Evolutionary conservation across 805 yeast species (phyloP), one percentile per base, ranked within the genome.

Genomic region (Teunomyces funiuensis): DNA sequence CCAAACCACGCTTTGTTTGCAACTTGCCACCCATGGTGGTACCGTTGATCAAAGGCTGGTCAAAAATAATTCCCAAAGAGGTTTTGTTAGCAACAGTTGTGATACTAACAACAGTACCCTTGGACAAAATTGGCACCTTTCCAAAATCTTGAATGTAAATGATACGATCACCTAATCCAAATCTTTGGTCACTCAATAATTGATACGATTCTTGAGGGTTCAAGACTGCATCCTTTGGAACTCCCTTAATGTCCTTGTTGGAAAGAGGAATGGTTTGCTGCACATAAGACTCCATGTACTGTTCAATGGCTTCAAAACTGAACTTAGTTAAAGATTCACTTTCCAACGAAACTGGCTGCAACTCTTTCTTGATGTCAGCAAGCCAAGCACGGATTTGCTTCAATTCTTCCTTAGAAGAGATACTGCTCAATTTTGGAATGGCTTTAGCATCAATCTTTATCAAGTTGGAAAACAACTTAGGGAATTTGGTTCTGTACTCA

Each of bases 161-260:
- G 22, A 93, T 88, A 46, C 99, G 78, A 57, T 93, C 97, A 53
- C 99, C 99, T 16, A 93, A 71, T 20, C 77, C 74, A 58, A 93
- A 93, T 34, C 73, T 66, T 67, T 93, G 99, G 29, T 75, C 73
- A 42, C 84, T 77, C 50, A 93, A 73, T 49, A 81, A 71, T 54
- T 84, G 82, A 56, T 77, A 78, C 0, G 96, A 87, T 28, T 75
- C 79, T 22, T 77, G 64, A 6, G 97, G 91, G 51, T 85, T 80
- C 45, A 93, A 69, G 20, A 93, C 74, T 0, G 97, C 96, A 29
- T 77, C 80, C 42, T 83, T 77, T 38, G 97, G 97, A 49, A 90
- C 93, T 40, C 88, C 87, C 49, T 80, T 83, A 50, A 88, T 73
- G 28, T 81, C 83, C 49, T 78, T 79, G 27, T 70, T 66, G 14